These are phyloP conservation scores for Amaranthus cruentus DNA, from an alignment of 148 eudicot genomes.

Conservation along the genomic window DNA sequence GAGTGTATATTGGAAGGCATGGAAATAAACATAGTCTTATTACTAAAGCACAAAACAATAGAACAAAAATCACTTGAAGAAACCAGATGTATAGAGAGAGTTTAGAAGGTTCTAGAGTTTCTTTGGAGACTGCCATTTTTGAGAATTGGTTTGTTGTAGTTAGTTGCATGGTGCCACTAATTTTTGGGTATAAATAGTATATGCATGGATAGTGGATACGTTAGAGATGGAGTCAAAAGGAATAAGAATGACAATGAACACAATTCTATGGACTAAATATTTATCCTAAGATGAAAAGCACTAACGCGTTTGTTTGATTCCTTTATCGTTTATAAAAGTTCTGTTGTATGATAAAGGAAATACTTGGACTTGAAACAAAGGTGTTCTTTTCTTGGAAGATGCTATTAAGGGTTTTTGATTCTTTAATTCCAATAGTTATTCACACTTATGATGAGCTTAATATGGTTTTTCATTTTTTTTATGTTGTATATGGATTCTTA, in stretches of 20 bases:
- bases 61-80: constrained; percentile 17
- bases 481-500: too few relatives aligned
- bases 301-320: constrained; percentile 6
- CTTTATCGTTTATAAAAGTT: not conserved
- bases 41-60: constrained; percentile 16
- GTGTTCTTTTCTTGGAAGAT: constrained; percentile 18
- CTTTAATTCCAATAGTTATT: not conserved
- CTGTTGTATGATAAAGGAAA: not conserved
- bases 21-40: constrained; percentile 13
- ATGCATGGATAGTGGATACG: not conserved
- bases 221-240: not conserved
- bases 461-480: not conserved
- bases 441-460: not conserved
- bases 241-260: not conserved
- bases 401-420: not conserved
- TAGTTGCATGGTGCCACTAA: not conserved
- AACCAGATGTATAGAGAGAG: constrained; percentile 21
- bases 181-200: not conserved
- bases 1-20: constrained; percentile 8
- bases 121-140: constrained; percentile 8
- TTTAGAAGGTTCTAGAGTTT: constrained; percentile 7
- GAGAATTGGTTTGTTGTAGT: not conserved
- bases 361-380: not conserved
- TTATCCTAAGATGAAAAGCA: not conserved
- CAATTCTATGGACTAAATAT: not conserved